phyloP scores from a whole-genome alignment of 73 alveolate genomes.

The Paramecium primaurelia region DNA sequence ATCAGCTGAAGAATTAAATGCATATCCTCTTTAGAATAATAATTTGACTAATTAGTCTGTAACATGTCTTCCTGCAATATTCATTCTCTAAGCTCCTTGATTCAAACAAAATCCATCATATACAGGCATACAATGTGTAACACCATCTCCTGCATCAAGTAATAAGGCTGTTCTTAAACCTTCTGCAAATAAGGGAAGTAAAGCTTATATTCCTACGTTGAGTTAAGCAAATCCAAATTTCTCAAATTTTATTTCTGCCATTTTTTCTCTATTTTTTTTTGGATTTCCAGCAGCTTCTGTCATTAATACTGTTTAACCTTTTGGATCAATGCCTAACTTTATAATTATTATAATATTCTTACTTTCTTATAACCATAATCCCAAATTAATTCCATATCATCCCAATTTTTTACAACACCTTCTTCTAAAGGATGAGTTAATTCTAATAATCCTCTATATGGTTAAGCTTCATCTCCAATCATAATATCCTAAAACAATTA shows the following conservation, averaged over 20 bases:
- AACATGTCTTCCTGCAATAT: conserved; percentile 97
- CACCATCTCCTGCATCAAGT: conserved; percentile 98
- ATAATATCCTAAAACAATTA: conserved; percentile 67
- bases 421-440: conserved; percentile 90
- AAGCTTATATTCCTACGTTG: conserved; percentile 90
- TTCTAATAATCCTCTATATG: conserved; percentile 83
- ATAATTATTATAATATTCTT: background rate
- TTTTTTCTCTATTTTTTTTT: conserved; percentile 79
- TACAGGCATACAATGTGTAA: conserved; percentile 95
- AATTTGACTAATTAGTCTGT: conserved; percentile 90
- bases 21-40: conserved; percentile 91
- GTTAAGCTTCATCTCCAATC: conserved; percentile 93
- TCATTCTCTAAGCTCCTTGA: conserved; percentile 81
- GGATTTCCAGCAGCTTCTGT: conserved; percentile 98
- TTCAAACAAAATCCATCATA: conserved; percentile 71
- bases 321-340: conserved; percentile 64
- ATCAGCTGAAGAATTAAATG: conserved; percentile 95
- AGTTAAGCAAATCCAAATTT: conserved; percentile 81
- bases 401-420: conserved; percentile 93
- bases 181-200: conserved; percentile 86
- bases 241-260: conserved; percentile 94
- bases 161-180: conserved; percentile 90
- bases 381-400: conserved; percentile 91
- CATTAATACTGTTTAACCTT: conserved; percentile 72
- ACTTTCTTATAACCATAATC: conserved; percentile 79